Base-by-base conservation (phyloP, 495 filamentous ascomycete species). In the Apodospora peruviana region DNA sequence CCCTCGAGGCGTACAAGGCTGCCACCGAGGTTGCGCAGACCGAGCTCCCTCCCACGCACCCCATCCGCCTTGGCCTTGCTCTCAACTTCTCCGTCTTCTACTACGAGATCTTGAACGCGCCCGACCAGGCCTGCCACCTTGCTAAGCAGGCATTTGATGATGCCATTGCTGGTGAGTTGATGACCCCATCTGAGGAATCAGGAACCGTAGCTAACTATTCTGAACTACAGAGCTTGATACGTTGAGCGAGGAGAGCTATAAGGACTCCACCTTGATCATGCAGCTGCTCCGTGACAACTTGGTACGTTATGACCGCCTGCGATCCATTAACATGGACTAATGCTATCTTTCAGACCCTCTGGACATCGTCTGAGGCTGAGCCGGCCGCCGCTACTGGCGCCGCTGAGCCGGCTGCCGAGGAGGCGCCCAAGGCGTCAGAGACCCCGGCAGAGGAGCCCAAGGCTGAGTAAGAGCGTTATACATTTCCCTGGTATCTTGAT, bases 51-150 rank as follows among this genome's bases (percentile, higher is more conserved):
- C 94, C 93, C 47, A 98, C 93, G 45, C 93, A 98, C 81, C 93
- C 93, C 68, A 98, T 98, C 78, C 93, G 93, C 61, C 90, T 98
- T 43, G 93, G 93, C 66, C 84, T 98, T 56, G 93, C 93, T 62
- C 84, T 97, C 44, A 98, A 98, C 87, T 97, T 98, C 81, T 98
- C 93, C 38, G 93, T 98, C 62, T 98, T 98, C 81, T 97, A 98
- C 85, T 98, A 98, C 68, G 93, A 98, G 79, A 98, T 98, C 72
- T 80, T 97, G 61, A 98, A 97, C 78, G 93, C 93, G 18, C 93
- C 93, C 50, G 93, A 98, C 72, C 91, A 94, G 73, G 93, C 93
- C 58, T 97, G 93, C 83, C 93, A 97, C 68, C 86, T 98, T 53
- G 93, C 93, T 71, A 98, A 98, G 85, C 90, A 97, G 72, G 91